Conservation (phyloP, 805 yeast species). For the Starmerella stellata region DNA sequence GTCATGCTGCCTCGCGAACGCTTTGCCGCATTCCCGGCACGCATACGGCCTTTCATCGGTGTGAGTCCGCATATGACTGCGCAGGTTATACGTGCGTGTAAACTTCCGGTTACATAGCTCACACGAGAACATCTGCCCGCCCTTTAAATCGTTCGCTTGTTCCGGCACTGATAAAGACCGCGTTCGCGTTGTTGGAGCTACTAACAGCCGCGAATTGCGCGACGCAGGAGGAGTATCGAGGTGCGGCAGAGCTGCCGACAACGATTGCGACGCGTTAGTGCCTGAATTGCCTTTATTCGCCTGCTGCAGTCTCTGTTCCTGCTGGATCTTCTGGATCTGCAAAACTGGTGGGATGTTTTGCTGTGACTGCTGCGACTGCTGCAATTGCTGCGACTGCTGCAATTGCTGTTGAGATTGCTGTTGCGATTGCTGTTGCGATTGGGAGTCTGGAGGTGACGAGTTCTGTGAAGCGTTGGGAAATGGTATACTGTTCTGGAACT, state of each 20-base stretch:
- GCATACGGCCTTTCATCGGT: slow-evolving; percentile 53
- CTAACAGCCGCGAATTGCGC: neutral
- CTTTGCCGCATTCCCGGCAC: slow-evolving; percentile 45
- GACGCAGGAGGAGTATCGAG: too few species aligned
- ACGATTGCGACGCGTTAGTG: too few species aligned
- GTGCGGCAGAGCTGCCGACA: too few species aligned
- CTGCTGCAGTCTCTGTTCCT: too few species aligned
- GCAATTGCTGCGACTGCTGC: too few species aligned
- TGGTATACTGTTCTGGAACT: neutral
- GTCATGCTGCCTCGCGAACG: slow-evolving; percentile 64
- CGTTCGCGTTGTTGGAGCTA: slow-evolving; percentile 8
- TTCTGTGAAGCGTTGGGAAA: neutral
- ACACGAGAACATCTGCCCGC: slow-evolving; percentile 59
- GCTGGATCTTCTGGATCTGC: too few species aligned
- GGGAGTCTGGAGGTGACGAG: too few species aligned
- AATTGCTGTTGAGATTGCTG: too few species aligned
- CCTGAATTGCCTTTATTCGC: too few species aligned
- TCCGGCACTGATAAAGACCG: slow-evolving; percentile 28
- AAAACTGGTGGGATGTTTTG: too few species aligned
- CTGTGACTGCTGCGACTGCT: too few species aligned
- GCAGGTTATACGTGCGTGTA: slow-evolving; percentile 82
- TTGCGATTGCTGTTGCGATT: too few species aligned
- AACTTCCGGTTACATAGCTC: slow-evolving; percentile 69
- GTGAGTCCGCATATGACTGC: slow-evolving; percentile 81
- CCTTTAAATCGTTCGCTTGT: slow-evolving; percentile 40